phyloP scores from a whole-genome alignment of 257 asterid genomes.

The Lantana camara region DNA sequence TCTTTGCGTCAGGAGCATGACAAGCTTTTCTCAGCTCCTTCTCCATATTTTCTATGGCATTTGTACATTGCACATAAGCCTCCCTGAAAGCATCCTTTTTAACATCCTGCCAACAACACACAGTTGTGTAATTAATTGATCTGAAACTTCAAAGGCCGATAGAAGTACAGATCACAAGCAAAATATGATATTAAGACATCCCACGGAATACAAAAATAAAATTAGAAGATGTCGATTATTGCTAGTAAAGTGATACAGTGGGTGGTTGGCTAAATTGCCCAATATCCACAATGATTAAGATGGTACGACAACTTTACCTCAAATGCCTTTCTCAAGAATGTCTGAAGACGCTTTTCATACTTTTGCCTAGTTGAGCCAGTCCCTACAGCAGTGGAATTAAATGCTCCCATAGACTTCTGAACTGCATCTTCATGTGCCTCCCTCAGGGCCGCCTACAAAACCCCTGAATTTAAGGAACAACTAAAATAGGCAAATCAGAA shows the following conservation, averaged over 20 bases:
- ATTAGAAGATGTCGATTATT: slow-evolving; percentile 3
- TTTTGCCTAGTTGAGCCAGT: slow-evolving; percentile 78
- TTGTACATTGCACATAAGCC: slow-evolving; percentile 77
- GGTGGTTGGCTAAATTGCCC: not conserved
- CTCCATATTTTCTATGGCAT: slow-evolving; percentile 81
- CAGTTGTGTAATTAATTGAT: slow-evolving; percentile 31
- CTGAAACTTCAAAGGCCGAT: not conserved
- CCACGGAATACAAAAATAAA: not conserved
- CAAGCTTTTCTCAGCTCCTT: slow-evolving; percentile 86
- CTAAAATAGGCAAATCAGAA: slow-evolving; percentile 2
- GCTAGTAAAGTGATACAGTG: not conserved
- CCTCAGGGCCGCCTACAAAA: slow-evolving; percentile 74
- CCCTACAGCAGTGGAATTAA: slow-evolving; percentile 88
- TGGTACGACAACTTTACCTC: slow-evolving; percentile 56
- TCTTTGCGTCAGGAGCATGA: slow-evolving; percentile 77
- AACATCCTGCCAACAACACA: slow-evolving; percentile 61
- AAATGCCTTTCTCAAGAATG: slow-evolving; percentile 79
- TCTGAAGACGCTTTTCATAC: slow-evolving; percentile 84
- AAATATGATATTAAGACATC: not conserved
- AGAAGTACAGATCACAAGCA: not conserved
- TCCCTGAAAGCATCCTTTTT: slow-evolving; percentile 93
- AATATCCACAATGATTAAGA: slow-evolving; percentile 9
- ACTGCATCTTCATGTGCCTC: slow-evolving; percentile 96
- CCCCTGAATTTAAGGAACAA: slow-evolving; percentile 32
- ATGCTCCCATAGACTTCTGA: slow-evolving; percentile 72